These are phyloP conservation scores for Panicum virgatum DNA, from an alignment of 202 grass and related monocot species.

Conservation along the genomic window DNA sequence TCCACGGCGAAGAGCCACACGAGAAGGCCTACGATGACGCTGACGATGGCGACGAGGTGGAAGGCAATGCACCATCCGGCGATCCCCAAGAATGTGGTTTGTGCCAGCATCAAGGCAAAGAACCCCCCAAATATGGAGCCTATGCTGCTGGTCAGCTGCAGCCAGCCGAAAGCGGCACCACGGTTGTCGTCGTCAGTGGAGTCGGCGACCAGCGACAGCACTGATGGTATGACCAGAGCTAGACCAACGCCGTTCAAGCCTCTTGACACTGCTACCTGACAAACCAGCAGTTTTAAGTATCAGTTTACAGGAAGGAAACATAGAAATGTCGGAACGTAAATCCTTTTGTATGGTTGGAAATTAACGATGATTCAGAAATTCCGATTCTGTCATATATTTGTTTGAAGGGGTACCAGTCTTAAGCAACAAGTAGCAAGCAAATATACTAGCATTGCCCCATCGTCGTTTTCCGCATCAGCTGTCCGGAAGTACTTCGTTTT, in stretches of 20 bases:
- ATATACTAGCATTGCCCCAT: background rate
- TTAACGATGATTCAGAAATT: background rate
- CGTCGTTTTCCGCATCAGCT: background rate
- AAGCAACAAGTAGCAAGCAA: background rate
- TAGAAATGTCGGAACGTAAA: background rate
- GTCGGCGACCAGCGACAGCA: constrained; percentile 76
- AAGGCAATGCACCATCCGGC: constrained; percentile 54
- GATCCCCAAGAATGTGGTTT: constrained; percentile 67
- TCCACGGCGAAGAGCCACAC: constrained; percentile 64
- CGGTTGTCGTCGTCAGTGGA: constrained; percentile 67
- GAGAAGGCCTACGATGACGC: constrained; percentile 38
- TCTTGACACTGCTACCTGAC: constrained; percentile 73
- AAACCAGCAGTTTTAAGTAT: background rate
- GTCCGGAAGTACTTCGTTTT: background rate
- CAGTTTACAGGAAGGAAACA: background rate
- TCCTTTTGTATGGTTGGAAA: background rate
- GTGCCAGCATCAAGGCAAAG: constrained; percentile 58
- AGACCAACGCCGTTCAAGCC: constrained; percentile 86
- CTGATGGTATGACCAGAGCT: constrained; percentile 66
- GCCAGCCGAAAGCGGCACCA: constrained; percentile 72
- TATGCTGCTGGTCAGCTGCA: constrained; percentile 59
- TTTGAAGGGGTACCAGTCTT: background rate
- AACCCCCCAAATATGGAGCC: constrained; percentile 70
- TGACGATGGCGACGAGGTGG: constrained; percentile 53
- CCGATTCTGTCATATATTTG: background rate